phyloP scores from a whole-genome alignment of 2,329 filamentous ascomycete genomes.

The Colletotrichum falcatum region DNA sequence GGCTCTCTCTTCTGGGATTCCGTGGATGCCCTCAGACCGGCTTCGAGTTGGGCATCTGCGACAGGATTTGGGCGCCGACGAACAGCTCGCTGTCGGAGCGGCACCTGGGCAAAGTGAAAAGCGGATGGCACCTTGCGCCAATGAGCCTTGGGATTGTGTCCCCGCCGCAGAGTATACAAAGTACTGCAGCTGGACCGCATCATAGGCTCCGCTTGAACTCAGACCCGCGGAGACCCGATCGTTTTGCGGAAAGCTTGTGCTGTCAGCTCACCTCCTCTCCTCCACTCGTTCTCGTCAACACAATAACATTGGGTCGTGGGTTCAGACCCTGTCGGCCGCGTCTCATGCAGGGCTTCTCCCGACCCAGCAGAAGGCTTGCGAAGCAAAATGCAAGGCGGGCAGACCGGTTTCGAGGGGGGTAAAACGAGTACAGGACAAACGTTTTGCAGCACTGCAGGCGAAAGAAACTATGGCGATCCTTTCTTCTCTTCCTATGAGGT shows the following conservation, averaged over 20 bases:
- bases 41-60: background rate
- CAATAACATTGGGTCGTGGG: background rate
- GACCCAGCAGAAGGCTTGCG: background rate
- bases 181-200: background rate
- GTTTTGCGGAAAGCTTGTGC: background rate
- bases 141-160: slow-evolving; percentile 1
- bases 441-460: too few relatives aligned
- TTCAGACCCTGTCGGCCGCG: background rate
- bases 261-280: background rate
- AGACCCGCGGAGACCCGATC: background rate
- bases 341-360: background rate
- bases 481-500: background rate
- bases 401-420: background rate
- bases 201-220: background rate
- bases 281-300: background rate
- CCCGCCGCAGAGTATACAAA: background rate
- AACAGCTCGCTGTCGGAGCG: background rate
- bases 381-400: background rate
- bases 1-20: background rate
- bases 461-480: background rate
- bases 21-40: background rate
- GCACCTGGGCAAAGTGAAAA: background rate
- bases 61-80: background rate
- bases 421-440: background rate
- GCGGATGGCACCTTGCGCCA: background rate